These are phyloP conservation scores for Ramaria sp. DNA, from an alignment of 768 basidiomycete genomes.

Conservation along the genomic window DNA sequence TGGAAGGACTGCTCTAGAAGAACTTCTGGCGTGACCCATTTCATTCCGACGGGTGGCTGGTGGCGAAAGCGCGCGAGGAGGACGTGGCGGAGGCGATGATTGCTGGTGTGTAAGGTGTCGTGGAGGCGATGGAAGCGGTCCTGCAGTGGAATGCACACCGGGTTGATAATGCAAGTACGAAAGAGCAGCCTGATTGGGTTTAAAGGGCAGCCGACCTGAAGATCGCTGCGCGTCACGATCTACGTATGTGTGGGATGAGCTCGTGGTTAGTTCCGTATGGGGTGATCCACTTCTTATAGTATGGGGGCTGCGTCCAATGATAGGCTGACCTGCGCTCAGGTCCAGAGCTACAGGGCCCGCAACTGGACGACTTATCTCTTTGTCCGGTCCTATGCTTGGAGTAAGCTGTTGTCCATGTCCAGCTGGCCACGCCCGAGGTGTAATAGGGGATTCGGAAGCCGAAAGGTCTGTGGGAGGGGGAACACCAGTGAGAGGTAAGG, in stretches of 20 bases:
- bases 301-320: neutral
- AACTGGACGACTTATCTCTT: constrained; percentile 48
- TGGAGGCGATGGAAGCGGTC: constrained; percentile 64
- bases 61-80: constrained; percentile 53
- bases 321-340: constrained; percentile 24
- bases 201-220: constrained; percentile 5
- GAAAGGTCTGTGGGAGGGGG: constrained; percentile 12
- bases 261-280: neutral
- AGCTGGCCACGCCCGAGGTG: neutral
- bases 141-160: constrained; percentile 59
- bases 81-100: constrained; percentile 46
- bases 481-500: constrained; percentile 13
- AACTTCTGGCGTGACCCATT: neutral
- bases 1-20: neutral
- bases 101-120: constrained; percentile 23
- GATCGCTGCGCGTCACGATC: neutral
- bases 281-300: neutral
- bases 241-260: neutral
- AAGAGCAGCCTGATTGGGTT: constrained; percentile 2
- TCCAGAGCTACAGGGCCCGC: constrained; percentile 52
- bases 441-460: neutral
- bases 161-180: constrained; percentile 12
- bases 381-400: constrained; percentile 52
- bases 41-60: constrained; percentile 20
- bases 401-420: constrained; percentile 28